These are phyloP conservation scores for Chenopodium suecicum DNA, from an alignment of 148 eudicot genomes.

Conservation along the genomic window DNA sequence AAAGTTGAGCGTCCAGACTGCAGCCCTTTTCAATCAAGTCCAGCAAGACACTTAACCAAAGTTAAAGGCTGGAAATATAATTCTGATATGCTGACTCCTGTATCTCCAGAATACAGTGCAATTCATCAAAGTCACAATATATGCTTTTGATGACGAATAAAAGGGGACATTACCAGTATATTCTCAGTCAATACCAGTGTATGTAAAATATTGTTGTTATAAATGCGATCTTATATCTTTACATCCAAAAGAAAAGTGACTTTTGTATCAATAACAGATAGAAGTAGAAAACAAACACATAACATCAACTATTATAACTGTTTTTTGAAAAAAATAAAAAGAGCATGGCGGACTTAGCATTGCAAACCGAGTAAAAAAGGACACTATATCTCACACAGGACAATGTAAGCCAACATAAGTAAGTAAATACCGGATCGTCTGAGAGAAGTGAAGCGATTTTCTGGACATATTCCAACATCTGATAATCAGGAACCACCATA, in stretches of 20 bases:
- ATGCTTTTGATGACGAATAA: neutral
- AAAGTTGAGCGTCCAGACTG: neutral
- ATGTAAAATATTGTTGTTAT: too few relatives aligned
- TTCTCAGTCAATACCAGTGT: too few relatives aligned
- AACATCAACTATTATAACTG: too few relatives aligned
- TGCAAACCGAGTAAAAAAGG: neutral
- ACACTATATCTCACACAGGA: too few relatives aligned
- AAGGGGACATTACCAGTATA: neutral
- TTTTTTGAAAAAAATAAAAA: too few relatives aligned
- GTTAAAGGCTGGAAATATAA: neutral
- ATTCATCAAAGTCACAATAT: neutral
- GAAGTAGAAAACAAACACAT: too few relatives aligned
- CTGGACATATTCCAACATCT: conserved; percentile 86
- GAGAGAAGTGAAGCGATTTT: conserved; percentile 74
- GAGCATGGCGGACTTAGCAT: neutral
- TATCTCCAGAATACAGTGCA: neutral
- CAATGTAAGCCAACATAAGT: conserved; percentile 6
- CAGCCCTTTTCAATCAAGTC: neutral
- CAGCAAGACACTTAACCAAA: neutral
- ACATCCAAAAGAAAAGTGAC: too few relatives aligned
- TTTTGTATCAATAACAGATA: too few relatives aligned
- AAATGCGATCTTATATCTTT: too few relatives aligned
- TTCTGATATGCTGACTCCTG: neutral
- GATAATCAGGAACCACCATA: conserved; percentile 98
- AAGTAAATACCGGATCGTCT: conserved; percentile 73